Percentiles rank a stretch among this genome's conserved stretches.
Evolutionary conservation across 2,329 filamentous ascomycete species (phyloP).

Genomic region (Clathrospora elynae): DNA sequence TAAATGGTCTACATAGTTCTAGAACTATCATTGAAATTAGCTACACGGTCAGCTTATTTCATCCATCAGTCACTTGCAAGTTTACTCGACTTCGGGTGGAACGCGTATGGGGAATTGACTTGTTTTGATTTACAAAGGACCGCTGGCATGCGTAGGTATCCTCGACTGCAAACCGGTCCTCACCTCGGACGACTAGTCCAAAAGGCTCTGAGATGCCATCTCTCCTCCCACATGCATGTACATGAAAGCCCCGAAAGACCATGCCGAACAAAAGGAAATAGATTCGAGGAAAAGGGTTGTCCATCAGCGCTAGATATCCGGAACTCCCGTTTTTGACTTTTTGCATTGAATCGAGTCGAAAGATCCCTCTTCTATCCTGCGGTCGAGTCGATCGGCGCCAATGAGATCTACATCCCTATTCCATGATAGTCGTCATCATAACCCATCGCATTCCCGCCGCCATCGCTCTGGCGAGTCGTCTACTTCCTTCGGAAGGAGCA

Average conservation of each 20-base stretch:
- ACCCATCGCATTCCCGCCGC: slow-evolving; percentile 43
- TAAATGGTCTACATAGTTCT: too few relatives aligned
- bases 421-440: slow-evolving; percentile 48
- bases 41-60: neutral
- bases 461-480: slow-evolving; percentile 51
- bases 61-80: neutral
- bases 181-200: slow-evolving; percentile 45
- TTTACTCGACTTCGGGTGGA: too few relatives aligned
- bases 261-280: slow-evolving; percentile 49
- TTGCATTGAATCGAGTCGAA: slow-evolving; percentile 50
- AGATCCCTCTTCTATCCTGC: slow-evolving; percentile 53
- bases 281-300: slow-evolving; percentile 46
- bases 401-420: slow-evolving; percentile 49
- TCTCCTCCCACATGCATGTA: slow-evolving; percentile 52
- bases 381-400: slow-evolving; percentile 50
- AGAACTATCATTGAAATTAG: too few relatives aligned
- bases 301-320: slow-evolving; percentile 53
- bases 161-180: slow-evolving; percentile 54
- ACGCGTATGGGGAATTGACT: slow-evolving; percentile 43
- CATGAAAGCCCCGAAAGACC: slow-evolving; percentile 47
- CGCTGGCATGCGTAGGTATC: slow-evolving; percentile 54
- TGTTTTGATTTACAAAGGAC: slow-evolving; percentile 49
- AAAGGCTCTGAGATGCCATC: slow-evolving; percentile 51
- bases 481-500: slow-evolving; percentile 99
- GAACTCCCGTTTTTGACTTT: slow-evolving; percentile 51